Base-by-base conservation (phyloP, 495 filamentous ascomycete genomes). In the Hypoxylon lienhwacheense region DNA sequence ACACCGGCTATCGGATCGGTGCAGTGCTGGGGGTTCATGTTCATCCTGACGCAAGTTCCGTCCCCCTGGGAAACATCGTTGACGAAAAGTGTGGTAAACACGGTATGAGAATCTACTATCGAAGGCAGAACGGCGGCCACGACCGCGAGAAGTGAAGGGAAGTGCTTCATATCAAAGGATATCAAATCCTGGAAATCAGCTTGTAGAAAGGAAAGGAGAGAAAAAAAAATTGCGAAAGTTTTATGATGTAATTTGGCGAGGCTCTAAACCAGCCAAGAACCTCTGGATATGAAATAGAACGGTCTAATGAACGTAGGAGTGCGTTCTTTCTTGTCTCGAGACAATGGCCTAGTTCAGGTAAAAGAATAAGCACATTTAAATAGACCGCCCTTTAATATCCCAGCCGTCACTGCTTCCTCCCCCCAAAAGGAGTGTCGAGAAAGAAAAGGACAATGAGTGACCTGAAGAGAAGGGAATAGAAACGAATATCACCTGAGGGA, bases 31-130 rank as follows among this genome's bases (percentile, higher is more conserved):
- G 71, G 63, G 45, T 79, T 70, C 41, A 70, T 77, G 39, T 77
- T 76, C 77, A 86, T 84, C n/a, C 86, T 80, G 20, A 91, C 73
- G 60, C 85, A 89, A 34, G 77, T 81, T 0, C 82, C 88, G 62
- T 83, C 78, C 36, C 88, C 88, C 61, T 89, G 81, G 57, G 77
- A 72, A 17, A 78, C 73, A 48, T 79, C 82, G 62, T 86, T 71
- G 59, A 91, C 68, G 47, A 76, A 85, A 53, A 90, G 73, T 15
- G 81, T 85, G 4, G 84, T 85, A 58, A 89, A 80, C 37, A 81
- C 64, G 12, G 87, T 88, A 54, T 91, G 87, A 19, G 82, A 83
- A 32, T 66, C 55, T 7, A 62, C 65, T 10, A 63, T 16, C 8
- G 60, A 35, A 39, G 65, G 64, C 36, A 73, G 58, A 33, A 39